Evolutionary conservation across 1,284 basidiomycete genomes (phyloP).

Genomic region (Sporisorium iseilematis-ciliati): DNA sequence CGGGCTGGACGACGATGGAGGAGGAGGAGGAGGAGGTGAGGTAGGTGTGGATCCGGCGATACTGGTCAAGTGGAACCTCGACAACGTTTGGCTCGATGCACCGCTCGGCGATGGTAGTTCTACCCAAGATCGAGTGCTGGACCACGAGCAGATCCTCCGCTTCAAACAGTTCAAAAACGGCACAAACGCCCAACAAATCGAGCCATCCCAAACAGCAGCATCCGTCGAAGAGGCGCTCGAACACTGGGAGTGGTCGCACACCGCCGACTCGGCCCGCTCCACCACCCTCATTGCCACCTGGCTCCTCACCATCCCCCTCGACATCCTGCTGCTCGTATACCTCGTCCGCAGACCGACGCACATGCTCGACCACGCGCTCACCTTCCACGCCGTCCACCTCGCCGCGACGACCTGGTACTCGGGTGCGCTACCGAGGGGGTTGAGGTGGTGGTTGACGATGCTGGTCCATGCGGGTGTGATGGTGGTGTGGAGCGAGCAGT

Average conservation of each 20-base stretch:
- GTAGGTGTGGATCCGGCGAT: slow-evolving; percentile 16
- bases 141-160: slow-evolving; percentile 29
- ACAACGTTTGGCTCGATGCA: slow-evolving; percentile 70
- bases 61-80: slow-evolving; percentile 31
- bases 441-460: slow-evolving; percentile 73
- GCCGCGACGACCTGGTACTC: slow-evolving; percentile 93
- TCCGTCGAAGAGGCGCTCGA: slow-evolving; percentile 74
- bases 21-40: not conserved
- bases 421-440: slow-evolving; percentile 80
- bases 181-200: not conserved
- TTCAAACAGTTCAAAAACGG: slow-evolving; percentile 26
- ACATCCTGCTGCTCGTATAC: slow-evolving; percentile 84
- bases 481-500: slow-evolving; percentile 86
- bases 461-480: slow-evolving; percentile 79
- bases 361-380: slow-evolving; percentile 92
- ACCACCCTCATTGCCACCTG: slow-evolving; percentile 24
- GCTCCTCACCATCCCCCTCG: slow-evolving; percentile 35
- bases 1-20: not conserved
- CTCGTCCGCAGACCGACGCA: slow-evolving; percentile 90
- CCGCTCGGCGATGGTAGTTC: not conserved
- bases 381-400: slow-evolving; percentile 88
- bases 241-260: slow-evolving; percentile 72
- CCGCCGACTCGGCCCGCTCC: slow-evolving; percentile 17
- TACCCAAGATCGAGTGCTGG: slow-evolving; percentile 11
- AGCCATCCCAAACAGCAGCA: not conserved